Conservation (phyloP, 345 rosid species). For the Citrus sp. region DNA sequence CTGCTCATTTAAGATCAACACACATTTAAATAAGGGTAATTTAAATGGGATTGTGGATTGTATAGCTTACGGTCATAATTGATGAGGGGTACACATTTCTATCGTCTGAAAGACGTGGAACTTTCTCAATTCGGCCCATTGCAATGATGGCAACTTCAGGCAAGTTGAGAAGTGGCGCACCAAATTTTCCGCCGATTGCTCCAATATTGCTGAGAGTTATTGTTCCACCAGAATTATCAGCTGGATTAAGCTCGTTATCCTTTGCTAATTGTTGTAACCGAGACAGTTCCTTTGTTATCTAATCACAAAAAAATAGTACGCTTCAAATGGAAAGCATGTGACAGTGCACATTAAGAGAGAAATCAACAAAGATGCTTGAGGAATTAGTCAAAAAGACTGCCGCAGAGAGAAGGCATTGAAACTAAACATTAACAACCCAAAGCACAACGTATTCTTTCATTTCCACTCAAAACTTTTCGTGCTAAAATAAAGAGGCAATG, state of each 20-base stretch:
- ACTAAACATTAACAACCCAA: neutral
- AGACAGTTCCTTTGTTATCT: conserved; percentile 80
- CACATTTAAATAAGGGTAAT: neutral
- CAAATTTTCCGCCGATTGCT: conserved; percentile 90
- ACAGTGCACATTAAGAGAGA: neutral
- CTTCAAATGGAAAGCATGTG: neutral
- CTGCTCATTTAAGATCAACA: neutral
- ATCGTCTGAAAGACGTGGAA: conserved; percentile 56
- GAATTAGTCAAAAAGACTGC: neutral
- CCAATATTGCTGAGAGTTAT: conserved; percentile 90
- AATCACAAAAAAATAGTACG: neutral
- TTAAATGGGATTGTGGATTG: neutral
- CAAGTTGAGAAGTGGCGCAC: conserved; percentile 79
- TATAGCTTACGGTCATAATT: conserved; percentile 60
- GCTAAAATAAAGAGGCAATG: neutral
- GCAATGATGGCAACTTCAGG: conserved; percentile 95
- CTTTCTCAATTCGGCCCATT: conserved; percentile 81
- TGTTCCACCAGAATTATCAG: conserved; percentile 80
- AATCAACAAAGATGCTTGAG: neutral
- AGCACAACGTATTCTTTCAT: neutral
- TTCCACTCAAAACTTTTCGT: neutral
- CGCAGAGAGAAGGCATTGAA: neutral
- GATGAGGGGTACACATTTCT: conserved; percentile 67
- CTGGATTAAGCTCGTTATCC: conserved; percentile 70
- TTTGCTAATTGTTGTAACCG: conserved; percentile 68